Percentiles rank a stretch among this genome's conserved stretches.
Conservation (phyloP, 1,284 basidiomycete species). For the Psilocybe mexicana region DNA sequence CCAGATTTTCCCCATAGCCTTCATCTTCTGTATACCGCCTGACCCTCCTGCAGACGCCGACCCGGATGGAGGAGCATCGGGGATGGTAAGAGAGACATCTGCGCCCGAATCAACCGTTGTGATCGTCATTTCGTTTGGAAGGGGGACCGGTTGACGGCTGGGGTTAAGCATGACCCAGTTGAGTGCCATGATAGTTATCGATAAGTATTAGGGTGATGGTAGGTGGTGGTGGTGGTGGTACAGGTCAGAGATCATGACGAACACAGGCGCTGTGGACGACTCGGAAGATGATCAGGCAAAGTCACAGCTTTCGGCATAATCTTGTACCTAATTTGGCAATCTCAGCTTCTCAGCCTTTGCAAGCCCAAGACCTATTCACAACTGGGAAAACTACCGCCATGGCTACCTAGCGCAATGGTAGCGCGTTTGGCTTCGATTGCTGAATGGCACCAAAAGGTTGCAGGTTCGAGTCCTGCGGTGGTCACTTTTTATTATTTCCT, state of each 20-base stretch:
- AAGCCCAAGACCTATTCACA: not conserved
- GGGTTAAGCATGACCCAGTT: slow-evolving; percentile 74
- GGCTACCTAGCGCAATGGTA: slow-evolving; percentile 74
- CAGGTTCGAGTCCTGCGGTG: slow-evolving; percentile 89
- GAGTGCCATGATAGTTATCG: slow-evolving; percentile 57
- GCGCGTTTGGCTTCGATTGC: slow-evolving; percentile 87
- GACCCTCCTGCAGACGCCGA: slow-evolving; percentile 47
- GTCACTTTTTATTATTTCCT: slow-evolving; percentile 43
- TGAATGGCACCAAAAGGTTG: slow-evolving; percentile 74
- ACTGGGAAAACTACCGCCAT: too few relatives aligned
- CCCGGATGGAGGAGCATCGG: slow-evolving; percentile 47
- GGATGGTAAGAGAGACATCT: slow-evolving; percentile 58
- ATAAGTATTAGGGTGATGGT: slow-evolving; percentile 5
- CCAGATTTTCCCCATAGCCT: slow-evolving; percentile 56
- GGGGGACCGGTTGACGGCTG: slow-evolving; percentile 58
- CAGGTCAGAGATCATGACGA: slow-evolving; percentile 7
- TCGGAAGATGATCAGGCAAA: slow-evolving; percentile 8
- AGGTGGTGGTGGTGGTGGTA: slow-evolving; percentile 11
- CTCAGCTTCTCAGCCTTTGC: not conserved
- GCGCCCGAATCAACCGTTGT: slow-evolving; percentile 56
- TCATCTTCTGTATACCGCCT: slow-evolving; percentile 56
- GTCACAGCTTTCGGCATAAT: slow-evolving; percentile 6
- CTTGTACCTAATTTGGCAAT: not conserved
- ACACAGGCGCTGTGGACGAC: not conserved
- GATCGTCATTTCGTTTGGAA: slow-evolving; percentile 63